phyloP scores from a whole-genome alignment of 345 rosid species.

The Pseudoturritis turrita region DNA sequence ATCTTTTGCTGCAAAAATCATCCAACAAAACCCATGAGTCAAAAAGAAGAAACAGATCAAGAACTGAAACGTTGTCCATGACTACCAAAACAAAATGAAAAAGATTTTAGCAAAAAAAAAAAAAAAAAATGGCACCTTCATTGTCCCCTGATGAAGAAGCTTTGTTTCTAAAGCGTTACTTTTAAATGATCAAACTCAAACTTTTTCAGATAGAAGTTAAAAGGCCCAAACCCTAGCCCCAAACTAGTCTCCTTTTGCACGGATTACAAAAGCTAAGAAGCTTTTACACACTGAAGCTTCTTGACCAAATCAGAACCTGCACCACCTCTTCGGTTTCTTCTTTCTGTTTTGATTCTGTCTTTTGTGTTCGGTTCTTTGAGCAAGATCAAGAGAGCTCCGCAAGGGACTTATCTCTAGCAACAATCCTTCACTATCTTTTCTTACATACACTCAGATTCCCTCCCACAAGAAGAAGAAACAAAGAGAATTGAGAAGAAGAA shows the following conservation, averaged over 20 bases:
- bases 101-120: background rate
- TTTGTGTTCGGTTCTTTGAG: background rate
- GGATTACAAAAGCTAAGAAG: background rate
- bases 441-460: background rate
- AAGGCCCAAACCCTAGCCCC: too few species aligned
- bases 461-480: background rate
- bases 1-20: conserved; percentile 39
- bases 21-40: background rate
- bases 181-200: background rate
- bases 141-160: background rate
- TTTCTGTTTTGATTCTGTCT: background rate
- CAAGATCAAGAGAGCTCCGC: too few species aligned
- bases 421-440: background rate
- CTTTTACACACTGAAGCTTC: conserved; percentile 9
- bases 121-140: conserved; percentile 12
- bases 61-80: background rate
- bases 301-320: background rate
- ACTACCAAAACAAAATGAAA: background rate
- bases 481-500: background rate
- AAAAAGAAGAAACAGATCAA: background rate
- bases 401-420: background rate
- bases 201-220: background rate
- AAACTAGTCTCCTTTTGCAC: background rate
- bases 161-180: background rate
- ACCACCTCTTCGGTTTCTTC: background rate